Percentiles rank a stretch among this genome's conserved stretches.
phyloP scores from a whole-genome alignment of 768 basidiomycete genomes.

The Xerocomus potaroensis region DNA sequence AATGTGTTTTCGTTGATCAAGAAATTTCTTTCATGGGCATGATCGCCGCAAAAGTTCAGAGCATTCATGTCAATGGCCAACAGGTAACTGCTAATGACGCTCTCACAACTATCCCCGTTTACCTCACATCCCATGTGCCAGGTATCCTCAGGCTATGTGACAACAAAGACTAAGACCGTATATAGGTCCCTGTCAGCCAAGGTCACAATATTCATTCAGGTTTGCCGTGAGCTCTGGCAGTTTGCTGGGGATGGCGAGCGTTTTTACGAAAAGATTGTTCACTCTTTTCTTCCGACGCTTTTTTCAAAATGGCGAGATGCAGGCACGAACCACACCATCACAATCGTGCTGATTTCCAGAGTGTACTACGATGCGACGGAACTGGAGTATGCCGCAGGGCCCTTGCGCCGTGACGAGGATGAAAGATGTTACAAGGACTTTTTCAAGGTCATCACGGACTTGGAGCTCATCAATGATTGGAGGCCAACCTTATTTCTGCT shows the following conservation, averaged over 20 bases:
- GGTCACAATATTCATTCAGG: constrained; percentile 92
- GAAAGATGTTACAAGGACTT: constrained; percentile 91
- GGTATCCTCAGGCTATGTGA: constrained; percentile 82
- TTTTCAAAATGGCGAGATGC: constrained; percentile 81
- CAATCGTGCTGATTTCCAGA: constrained; percentile 90
- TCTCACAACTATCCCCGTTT: neutral
- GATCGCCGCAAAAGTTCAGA: constrained; percentile 77
- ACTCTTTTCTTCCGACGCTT: constrained; percentile 89
- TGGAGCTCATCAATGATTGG: constrained; percentile 88
- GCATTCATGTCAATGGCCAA: constrained; percentile 66
- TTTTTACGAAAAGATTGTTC: constrained; percentile 95
- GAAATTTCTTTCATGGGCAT: constrained; percentile 82
- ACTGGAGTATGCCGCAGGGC: constrained; percentile 78
- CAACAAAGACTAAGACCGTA: constrained; percentile 79
- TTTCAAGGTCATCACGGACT: constrained; percentile 91
- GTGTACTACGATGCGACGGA: constrained; percentile 84
- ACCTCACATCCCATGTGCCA: constrained; percentile 25
- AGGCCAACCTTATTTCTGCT: constrained; percentile 79
- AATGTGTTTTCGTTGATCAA: constrained; percentile 80
- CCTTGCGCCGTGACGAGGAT: constrained; percentile 69
- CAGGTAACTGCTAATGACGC: constrained; percentile 41
- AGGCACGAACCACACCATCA: constrained; percentile 88
- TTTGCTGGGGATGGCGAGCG: constrained; percentile 96
- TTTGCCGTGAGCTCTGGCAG: constrained; percentile 94
- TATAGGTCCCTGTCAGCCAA: constrained; percentile 90